Evolutionary conservation across 129 eudicot genomes (phyloP).

Genomic region (Helianthus tuberosus): DNA sequence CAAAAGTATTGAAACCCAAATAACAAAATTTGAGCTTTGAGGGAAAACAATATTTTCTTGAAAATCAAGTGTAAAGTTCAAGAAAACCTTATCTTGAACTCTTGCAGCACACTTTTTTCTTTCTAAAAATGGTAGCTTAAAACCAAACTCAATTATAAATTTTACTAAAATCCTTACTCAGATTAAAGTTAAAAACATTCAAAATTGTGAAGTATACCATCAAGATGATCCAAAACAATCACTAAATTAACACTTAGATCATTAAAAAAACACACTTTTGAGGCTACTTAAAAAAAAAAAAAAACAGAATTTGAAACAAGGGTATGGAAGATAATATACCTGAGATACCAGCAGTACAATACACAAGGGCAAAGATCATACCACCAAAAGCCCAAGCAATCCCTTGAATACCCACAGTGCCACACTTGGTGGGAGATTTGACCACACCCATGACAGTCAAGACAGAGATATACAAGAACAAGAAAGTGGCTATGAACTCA

Average conservation of each 20-base stretch:
- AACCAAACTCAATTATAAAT: background rate
- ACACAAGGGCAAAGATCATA: constrained; percentile 94
- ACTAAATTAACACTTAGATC: constrained; percentile 1
- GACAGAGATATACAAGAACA: constrained; percentile 74
- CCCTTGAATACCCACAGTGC: constrained; percentile 93
- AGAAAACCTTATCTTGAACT: constrained; percentile 9
- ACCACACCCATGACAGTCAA: constrained; percentile 88
- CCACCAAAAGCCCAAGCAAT: constrained; percentile 99
- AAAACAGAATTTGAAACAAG: background rate
- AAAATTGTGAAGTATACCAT: constrained; percentile 13
- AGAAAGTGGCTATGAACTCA: constrained; percentile 89
- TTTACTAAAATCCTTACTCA: background rate
- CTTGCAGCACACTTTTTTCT: background rate
- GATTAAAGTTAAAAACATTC: background rate
- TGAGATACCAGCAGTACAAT: constrained; percentile 93
- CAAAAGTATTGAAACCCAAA: background rate
- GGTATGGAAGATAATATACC: constrained; percentile 39
- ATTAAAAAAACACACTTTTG: background rate
- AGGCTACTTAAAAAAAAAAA: background rate
- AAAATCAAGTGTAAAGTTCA: background rate
- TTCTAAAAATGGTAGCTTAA: background rate
- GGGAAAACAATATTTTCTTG: background rate
- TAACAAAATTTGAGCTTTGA: background rate
- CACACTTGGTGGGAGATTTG: constrained; percentile 60
- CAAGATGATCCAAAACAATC: constrained; percentile 2